Evolutionary conservation across 805 yeast genomes (phyloP).

Genomic region (Monosporozyma servazzii): DNA sequence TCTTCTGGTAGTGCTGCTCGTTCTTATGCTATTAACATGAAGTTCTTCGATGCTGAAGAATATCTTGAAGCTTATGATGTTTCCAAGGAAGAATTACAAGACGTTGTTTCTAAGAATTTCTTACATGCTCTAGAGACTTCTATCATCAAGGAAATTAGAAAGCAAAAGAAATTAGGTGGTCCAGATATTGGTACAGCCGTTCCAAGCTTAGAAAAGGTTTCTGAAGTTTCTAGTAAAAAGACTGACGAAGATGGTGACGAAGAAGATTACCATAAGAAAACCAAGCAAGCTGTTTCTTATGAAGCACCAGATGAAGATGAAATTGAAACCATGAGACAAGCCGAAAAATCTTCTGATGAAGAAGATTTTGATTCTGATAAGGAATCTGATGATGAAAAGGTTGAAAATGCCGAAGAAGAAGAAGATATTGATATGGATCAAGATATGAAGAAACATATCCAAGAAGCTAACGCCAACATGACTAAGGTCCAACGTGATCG

Average conservation of each 20-base stretch:
- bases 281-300: conserved; percentile 82
- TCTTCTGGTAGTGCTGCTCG: conserved; percentile 45
- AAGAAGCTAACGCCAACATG: conserved; percentile 29
- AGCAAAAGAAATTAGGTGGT: conserved; percentile 54
- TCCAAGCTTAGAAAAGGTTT: conserved; percentile 41
- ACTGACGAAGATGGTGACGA: conserved; percentile 40
- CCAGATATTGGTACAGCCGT: conserved; percentile 67
- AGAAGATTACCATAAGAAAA: conserved; percentile 49
- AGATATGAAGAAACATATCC: conserved; percentile 15
- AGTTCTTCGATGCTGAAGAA: conserved; percentile 66
- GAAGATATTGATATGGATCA: conserved; percentile 31
- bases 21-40: conserved; percentile 64
- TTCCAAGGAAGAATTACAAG: conserved; percentile 66
- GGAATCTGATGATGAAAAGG: conserved; percentile 33
- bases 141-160: conserved; percentile 71
- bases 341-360: conserved; percentile 70
- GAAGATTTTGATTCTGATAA: conserved; percentile 38
- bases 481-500: conserved; percentile 68
- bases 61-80: conserved; percentile 87
- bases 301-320: conserved; percentile 96
- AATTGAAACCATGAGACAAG: conserved; percentile 77
- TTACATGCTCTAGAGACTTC: conserved; percentile 60
- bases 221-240: conserved; percentile 29
- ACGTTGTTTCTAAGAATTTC: conserved; percentile 55
- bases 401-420: conserved; percentile 23